These are phyloP conservation scores for Pestalotiopsis sp. DNA, from an alignment of 2,329 filamentous ascomycete species.

Conservation along the genomic window DNA sequence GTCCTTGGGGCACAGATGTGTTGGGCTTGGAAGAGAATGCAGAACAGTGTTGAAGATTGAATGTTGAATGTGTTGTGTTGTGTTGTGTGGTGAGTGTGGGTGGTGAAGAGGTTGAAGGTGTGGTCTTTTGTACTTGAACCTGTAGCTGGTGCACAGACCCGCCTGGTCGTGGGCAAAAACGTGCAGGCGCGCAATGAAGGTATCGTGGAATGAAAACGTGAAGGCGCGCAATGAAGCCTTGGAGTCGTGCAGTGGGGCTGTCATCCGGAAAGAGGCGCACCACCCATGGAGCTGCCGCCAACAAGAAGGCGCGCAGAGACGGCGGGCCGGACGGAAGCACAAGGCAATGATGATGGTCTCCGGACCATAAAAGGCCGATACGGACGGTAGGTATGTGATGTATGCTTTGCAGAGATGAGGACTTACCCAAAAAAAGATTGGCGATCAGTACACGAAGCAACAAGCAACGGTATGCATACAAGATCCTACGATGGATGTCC, in stretches of 20 bases:
- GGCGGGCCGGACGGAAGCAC: neutral
- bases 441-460: constrained; percentile 31
- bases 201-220: neutral
- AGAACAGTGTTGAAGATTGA: constrained; percentile 7
- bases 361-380: neutral
- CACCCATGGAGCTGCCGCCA: no score
- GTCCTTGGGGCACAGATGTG: no score
- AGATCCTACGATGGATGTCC: constrained; percentile 27
- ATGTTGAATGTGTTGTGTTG: neutral
- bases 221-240: neutral
- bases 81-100: neutral
- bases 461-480: constrained; percentile 41
- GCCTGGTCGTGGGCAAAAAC: neutral
- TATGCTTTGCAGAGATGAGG: neutral
- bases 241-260: neutral
- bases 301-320: neutral
- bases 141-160: neutral
- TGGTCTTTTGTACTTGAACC: neutral
- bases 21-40: no score
- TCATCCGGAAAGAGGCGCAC: no score
- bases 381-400: no score
- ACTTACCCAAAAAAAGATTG: constrained; percentile 27
- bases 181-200: neutral
- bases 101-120: neutral
- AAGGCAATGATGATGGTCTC: neutral